Conservation (phyloP, 2,329 filamentous ascomycete genomes). For the Colletotrichum sp. region DNA sequence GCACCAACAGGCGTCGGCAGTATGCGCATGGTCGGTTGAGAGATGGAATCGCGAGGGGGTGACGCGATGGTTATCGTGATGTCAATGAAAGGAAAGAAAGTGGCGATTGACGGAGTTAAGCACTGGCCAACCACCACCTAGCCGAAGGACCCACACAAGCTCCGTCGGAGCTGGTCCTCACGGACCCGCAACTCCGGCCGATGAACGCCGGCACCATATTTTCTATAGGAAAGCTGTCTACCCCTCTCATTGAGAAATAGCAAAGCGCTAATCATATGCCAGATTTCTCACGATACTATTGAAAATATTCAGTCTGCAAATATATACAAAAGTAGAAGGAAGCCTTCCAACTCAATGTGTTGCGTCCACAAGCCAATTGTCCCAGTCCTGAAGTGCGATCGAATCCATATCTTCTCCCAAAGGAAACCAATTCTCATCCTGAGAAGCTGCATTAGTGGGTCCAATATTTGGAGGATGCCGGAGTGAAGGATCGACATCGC, state of each 20-base stretch:
- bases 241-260: not conserved
- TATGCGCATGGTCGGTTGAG: not conserved
- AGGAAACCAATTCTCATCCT: not conserved
- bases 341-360: not conserved
- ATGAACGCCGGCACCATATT: not conserved
- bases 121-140: not conserved
- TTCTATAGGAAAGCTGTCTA: not conserved
- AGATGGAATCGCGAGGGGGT: not conserved
- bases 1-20: not conserved
- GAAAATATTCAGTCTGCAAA: not conserved
- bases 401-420: not conserved
- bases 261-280: not conserved
- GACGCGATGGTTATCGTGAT: constrained; percentile 3
- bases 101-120: constrained; percentile 19
- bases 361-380: not conserved
- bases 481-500: not conserved
- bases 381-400: not conserved
- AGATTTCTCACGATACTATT: not conserved
- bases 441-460: accelerated
- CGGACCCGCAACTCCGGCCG: not conserved
- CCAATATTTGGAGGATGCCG: not conserved
- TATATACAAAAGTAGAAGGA: not conserved
- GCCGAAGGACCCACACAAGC: not conserved
- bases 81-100: constrained; percentile 13
- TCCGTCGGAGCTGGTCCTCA: not conserved